A percentile compares a stretch with the other conserved stretches of the same genome.
phyloP scores from a whole-genome alignment of 441 rosid genomes.

The Aleurites moluccanus region DNA sequence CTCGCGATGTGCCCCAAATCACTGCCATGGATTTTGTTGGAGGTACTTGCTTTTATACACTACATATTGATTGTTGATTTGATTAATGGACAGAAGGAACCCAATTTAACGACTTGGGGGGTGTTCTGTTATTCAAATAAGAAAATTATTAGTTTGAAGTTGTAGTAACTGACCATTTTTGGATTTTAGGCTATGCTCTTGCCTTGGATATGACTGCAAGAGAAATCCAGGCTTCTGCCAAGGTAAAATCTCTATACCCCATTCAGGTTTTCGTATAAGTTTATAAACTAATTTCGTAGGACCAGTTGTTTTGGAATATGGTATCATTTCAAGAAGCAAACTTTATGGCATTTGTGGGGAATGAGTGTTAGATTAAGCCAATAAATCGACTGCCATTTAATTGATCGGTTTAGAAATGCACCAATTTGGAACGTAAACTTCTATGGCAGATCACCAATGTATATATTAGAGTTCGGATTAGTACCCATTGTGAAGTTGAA shows the following conservation, averaged over 20 bases:
- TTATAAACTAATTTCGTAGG: no score
- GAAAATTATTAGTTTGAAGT: background rate
- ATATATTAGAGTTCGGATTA: background rate
- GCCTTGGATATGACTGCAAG: conserved; percentile 97
- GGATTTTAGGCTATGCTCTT: conserved; percentile 72
- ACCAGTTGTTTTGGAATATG: no score
- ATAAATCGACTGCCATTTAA: background rate
- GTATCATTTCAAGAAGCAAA: background rate
- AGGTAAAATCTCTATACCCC: conserved; percentile 41
- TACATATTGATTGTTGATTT: background rate
- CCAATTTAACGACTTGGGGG: background rate
- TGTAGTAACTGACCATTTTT: background rate
- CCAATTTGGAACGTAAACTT: background rate
- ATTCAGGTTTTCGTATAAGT: background rate
- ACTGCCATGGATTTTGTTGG: conserved; percentile 70
- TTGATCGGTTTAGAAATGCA: background rate
- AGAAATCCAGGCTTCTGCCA: conserved; percentile 83
- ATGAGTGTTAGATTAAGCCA: background rate
- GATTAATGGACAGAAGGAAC: background rate
- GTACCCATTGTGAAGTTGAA: background rate
- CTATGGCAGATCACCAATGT: background rate
- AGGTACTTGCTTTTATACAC: conserved; percentile 4
- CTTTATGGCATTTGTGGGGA: background rate
- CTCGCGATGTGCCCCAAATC: conserved; percentile 73
- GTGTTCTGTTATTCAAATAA: background rate